A percentile compares a stretch with the other conserved stretches of the same genome.
Conservation (phyloP, 495 filamentous ascomycete species). For the Podospora tetraspora region DNA sequence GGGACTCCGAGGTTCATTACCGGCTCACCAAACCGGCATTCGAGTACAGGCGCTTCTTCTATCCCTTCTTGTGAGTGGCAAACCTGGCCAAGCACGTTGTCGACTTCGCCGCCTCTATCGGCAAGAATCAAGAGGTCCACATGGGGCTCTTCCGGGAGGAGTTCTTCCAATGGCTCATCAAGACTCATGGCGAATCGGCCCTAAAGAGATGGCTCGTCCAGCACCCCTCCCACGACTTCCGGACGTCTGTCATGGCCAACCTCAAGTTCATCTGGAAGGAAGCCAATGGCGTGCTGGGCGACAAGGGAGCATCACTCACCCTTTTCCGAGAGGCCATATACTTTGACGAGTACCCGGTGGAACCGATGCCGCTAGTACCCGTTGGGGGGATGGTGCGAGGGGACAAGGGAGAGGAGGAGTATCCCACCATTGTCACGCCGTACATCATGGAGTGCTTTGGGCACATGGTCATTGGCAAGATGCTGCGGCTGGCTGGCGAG, state of each 20-base stretch:
- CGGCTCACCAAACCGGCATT: constrained; percentile 47
- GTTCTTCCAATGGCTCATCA: constrained; percentile 52
- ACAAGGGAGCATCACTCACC: constrained; percentile 27
- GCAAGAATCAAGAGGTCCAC: constrained; percentile 30
- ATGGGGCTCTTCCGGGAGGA: constrained; percentile 48
- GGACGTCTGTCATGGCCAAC: constrained; percentile 50
- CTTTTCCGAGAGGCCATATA: constrained; percentile 41
- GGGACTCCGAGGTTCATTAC: constrained; percentile 53
- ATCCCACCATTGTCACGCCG: constrained; percentile 60
- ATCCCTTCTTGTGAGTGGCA: constrained; percentile 61
- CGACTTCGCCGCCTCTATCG: constrained; percentile 46
- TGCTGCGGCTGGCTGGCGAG: constrained; percentile 31
- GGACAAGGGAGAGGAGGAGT: constrained; percentile 1
- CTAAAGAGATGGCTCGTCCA: constrained; percentile 43
- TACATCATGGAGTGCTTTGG: constrained; percentile 60
- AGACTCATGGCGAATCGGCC: constrained; percentile 37
- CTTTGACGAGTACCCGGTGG: constrained; percentile 15
- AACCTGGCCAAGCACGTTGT: constrained; percentile 62
- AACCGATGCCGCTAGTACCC: constrained; percentile 15
- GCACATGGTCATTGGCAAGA: constrained; percentile 52
- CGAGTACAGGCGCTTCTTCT: constrained; percentile 55
- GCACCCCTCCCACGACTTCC: constrained; percentile 51
- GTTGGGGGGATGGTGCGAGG: neutral
- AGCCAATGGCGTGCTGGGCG: constrained; percentile 34
- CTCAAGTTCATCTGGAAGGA: constrained; percentile 61